A percentile compares a stretch with the other conserved stretches of the same genome.
Evolutionary conservation across 2,329 filamentous ascomycete species (phyloP).

Genomic region (Fusarium aywerte): DNA sequence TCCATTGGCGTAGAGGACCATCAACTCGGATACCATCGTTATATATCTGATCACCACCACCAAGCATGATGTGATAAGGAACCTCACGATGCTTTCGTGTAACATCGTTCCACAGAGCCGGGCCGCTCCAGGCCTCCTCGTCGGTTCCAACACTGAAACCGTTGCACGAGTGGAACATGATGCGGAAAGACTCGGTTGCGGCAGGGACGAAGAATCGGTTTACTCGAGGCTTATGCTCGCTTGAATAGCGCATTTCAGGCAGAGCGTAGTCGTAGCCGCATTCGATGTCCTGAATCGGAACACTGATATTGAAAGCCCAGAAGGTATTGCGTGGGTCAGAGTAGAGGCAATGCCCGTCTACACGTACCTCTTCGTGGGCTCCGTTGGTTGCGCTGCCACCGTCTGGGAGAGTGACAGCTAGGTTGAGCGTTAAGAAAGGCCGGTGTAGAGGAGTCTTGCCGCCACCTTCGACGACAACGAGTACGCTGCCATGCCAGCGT

Average conservation of each 20-base stretch:
- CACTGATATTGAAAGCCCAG: constrained; percentile 87
- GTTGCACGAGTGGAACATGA: constrained; percentile 99
- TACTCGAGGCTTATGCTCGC: constrained; percentile 64
- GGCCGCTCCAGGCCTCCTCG: constrained; percentile 85
- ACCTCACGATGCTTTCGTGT: constrained; percentile 79
- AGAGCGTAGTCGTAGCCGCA: constrained; percentile 83
- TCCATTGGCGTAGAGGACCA: constrained; percentile 85
- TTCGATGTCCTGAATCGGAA: constrained; percentile 78
- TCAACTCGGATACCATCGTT: constrained; percentile 91
- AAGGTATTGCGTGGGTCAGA: constrained; percentile 80
- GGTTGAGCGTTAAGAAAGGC: constrained; percentile 68
- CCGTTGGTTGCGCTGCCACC: constrained; percentile 43
- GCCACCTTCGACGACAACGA: constrained; percentile 82
- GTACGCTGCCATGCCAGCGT: constrained; percentile 84
- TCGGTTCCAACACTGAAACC: constrained; percentile 92
- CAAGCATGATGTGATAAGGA: constrained; percentile 96
- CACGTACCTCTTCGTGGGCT: constrained; percentile 57
- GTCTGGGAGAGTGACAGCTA: constrained; percentile 49
- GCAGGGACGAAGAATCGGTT: constrained; percentile 89
- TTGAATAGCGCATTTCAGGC: constrained; percentile 70
- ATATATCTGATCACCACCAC: constrained; percentile 95
- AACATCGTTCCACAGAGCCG: constrained; percentile 96
- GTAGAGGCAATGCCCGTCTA: constrained; percentile 65
- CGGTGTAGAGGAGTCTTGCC: constrained; percentile 66
- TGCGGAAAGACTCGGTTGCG: constrained; percentile 87